These are phyloP conservation scores for Handroanthus guayacan DNA, from an alignment of 257 asterid species.

Conservation along the genomic window DNA sequence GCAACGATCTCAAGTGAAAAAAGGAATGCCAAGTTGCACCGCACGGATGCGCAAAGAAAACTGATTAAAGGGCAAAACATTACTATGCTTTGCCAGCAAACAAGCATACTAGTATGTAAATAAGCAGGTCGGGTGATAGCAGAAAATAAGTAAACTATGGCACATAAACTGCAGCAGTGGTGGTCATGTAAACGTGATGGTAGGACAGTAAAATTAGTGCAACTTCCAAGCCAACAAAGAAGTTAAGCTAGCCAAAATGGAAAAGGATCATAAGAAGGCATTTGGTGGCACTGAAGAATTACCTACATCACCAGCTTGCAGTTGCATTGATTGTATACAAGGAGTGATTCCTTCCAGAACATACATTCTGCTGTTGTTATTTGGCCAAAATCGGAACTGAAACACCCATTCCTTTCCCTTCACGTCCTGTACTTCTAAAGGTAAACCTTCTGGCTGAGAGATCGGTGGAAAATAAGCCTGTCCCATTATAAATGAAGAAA, in stretches of 20 bases:
- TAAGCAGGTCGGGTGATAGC: slow-evolving; percentile 15
- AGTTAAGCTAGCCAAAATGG: slow-evolving; percentile 24
- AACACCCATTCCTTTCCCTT: slow-evolving; percentile 94
- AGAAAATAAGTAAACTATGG: slow-evolving; percentile 21
- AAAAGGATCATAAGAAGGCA: slow-evolving; percentile 26
- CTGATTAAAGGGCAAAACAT: slow-evolving; percentile 20
- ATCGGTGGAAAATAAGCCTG: slow-evolving; percentile 95
- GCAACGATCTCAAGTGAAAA: slow-evolving; percentile 29
- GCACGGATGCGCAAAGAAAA: slow-evolving; percentile 7
- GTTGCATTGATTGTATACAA: slow-evolving; percentile 90
- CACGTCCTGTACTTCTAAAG: slow-evolving; percentile 76
- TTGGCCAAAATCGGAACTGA: slow-evolving; percentile 98
- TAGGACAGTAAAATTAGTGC: background rate
- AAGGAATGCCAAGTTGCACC: background rate
- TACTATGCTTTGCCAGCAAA: slow-evolving; percentile 2
- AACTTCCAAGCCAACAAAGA: slow-evolving; percentile 29
- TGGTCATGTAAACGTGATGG: slow-evolving; percentile 7
- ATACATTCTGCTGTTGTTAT: slow-evolving; percentile 98
- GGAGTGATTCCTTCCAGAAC: slow-evolving; percentile 98
- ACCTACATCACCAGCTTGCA: slow-evolving; percentile 99
- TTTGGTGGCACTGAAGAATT: slow-evolving; percentile 42
- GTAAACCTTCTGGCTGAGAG: slow-evolving; percentile 87
- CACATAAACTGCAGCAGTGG: slow-evolving; percentile 18
- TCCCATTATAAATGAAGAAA: slow-evolving; percentile 37
- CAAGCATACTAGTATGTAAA: slow-evolving; percentile 22